phyloP scores from a whole-genome alignment of 805 yeast species.

The Metahyphopichia silvanorum region DNA sequence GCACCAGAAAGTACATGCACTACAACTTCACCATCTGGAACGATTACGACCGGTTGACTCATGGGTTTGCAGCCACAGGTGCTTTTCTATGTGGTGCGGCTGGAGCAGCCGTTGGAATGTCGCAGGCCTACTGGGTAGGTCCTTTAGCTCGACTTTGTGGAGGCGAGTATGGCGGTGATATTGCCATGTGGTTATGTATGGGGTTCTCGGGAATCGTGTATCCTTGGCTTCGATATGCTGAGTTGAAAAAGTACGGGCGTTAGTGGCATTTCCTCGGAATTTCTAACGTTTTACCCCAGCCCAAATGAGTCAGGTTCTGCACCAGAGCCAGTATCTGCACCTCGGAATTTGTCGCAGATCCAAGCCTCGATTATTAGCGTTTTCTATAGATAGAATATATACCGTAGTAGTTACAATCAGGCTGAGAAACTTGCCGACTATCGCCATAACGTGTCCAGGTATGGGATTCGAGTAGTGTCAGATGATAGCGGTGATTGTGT shows the following conservation, averaged over 20 bases:
- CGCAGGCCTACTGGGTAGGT: constrained; percentile 81
- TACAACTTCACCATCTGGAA: constrained; percentile 81
- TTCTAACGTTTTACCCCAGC: no score
- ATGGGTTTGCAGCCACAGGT: constrained; percentile 67
- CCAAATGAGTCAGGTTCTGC: no score
- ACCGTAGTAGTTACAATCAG: no score
- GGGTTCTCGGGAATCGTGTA: constrained; percentile 65
- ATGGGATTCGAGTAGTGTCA: no score
- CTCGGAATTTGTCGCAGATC: no score
- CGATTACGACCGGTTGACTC: constrained; percentile 53
- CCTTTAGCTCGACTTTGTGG: constrained; percentile 63
- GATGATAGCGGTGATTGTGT: no score
- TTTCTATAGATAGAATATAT: no score
- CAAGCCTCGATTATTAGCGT: no score
- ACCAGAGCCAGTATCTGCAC: no score
- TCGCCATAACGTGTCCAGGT: no score
- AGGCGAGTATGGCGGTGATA: constrained; percentile 68
- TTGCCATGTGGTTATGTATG: constrained; percentile 78
- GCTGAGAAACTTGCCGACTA: no score
- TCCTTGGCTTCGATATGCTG: constrained; percentile 64
- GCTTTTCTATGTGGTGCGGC: constrained; percentile 70
- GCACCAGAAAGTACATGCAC: constrained; percentile 36
- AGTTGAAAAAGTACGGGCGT: constrained; percentile 47
- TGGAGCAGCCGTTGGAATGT: constrained; percentile 86
- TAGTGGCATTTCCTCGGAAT: no score